A percentile compares a stretch with the other conserved stretches of the same genome.
These are phyloP conservation scores for Colletotrichum navitas DNA, from an alignment of 2,329 filamentous ascomycete genomes.

Conservation along the genomic window DNA sequence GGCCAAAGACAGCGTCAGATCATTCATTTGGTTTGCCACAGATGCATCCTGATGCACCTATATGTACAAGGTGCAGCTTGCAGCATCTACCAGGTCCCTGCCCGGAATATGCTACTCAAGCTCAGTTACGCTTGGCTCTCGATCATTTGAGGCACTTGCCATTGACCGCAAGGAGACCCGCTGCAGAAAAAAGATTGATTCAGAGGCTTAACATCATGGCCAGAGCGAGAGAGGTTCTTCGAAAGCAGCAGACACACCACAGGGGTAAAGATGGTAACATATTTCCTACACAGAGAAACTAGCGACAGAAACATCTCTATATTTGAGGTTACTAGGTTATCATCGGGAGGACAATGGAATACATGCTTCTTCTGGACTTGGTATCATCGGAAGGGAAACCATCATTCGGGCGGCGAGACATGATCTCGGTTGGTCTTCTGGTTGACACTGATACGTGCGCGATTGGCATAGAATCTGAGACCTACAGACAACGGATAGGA, in stretches of 20 bases:
- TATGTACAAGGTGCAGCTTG: conserved; percentile 27
- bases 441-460: neutral
- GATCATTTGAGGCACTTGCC: conserved; percentile 35
- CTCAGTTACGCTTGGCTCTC: conserved; percentile 39
- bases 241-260: neutral
- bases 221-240: neutral
- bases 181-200: conserved; percentile 26
- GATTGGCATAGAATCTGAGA: conserved; percentile 6
- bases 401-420: conserved; percentile 3
- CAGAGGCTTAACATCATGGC: conserved; percentile 28
- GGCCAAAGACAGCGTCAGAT: neutral
- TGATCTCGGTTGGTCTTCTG: neutral
- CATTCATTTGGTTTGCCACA: conserved; percentile 15
- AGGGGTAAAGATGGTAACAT: neutral
- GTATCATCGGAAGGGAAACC: neutral
- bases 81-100: conserved; percentile 26
- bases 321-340: neutral
- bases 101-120: conserved; percentile 23
- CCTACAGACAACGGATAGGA: conserved; percentile 19
- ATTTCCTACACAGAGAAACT: conserved; percentile 5
- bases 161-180: conserved; percentile 4
- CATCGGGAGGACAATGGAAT: neutral
- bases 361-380: neutral
- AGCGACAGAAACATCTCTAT: neutral
- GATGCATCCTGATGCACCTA: conserved; percentile 27